These are phyloP conservation scores for Ophiostoma piceae DNA, from an alignment of 2,329 filamentous ascomycete genomes.

Conservation along the genomic window DNA sequence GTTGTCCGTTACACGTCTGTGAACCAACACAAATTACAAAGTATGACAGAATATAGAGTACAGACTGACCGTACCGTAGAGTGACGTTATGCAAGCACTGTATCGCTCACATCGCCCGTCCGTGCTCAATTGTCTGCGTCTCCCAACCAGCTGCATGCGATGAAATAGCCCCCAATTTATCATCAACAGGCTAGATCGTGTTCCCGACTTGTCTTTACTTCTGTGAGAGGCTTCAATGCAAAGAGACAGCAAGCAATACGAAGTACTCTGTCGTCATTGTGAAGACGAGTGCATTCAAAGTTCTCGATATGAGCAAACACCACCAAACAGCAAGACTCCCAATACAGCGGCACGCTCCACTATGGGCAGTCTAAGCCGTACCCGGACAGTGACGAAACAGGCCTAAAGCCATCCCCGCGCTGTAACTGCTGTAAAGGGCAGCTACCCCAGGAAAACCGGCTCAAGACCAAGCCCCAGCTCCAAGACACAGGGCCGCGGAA, in stretches of 20 bases:
- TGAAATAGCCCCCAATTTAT: too few species aligned
- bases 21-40: neutral
- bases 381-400: conserved; percentile 1
- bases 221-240: neutral
- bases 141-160: neutral
- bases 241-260: too few species aligned
- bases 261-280: neutral
- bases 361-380: neutral
- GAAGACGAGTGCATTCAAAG: neutral
- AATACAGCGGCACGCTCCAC: conserved; percentile 14
- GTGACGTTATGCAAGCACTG: neutral
- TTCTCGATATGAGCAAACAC: neutral
- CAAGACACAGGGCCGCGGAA: conserved; percentile 3
- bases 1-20: neutral
- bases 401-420: conserved; percentile 10
- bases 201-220: neutral
- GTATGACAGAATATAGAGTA: too few species aligned
- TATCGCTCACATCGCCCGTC: neutral
- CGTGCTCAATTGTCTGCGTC: neutral
- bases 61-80: too few species aligned
- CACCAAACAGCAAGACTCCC: neutral
- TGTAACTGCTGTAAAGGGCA: neutral
- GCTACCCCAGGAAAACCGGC: conserved; percentile 7
- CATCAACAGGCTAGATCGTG: neutral
- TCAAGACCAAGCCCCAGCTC: neutral